These are phyloP conservation scores for Teunomyces gatunensis DNA, from an alignment of 805 yeast species.

Conservation along the genomic window DNA sequence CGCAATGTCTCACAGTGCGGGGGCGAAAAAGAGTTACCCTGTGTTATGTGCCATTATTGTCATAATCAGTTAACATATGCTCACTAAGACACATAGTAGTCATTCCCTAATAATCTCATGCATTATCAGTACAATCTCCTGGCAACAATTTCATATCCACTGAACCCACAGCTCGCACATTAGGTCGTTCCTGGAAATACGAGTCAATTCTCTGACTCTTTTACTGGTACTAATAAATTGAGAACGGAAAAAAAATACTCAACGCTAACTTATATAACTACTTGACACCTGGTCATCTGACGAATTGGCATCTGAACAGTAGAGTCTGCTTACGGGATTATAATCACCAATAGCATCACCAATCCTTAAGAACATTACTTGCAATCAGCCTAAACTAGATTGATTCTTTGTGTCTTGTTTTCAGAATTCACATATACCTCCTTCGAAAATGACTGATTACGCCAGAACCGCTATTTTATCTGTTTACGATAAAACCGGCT, in stretches of 20 bases:
- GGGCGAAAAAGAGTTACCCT: neutral
- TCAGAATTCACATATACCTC: neutral
- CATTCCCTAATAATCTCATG: too few species aligned
- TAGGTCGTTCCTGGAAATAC: neutral
- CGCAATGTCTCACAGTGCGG: neutral
- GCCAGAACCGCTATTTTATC: constrained; percentile 90
- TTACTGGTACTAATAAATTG: constrained; percentile 2
- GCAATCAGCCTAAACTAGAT: neutral
- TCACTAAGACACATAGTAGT: neutral
- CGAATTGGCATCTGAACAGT: constrained; percentile 1
- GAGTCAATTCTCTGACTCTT: constrained; percentile 4
- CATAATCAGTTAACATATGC: neutral
- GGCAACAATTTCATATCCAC: neutral
- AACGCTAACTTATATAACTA: constrained; percentile 2
- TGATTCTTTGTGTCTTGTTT: neutral
- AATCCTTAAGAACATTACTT: neutral
- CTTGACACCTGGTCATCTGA: constrained; percentile 4
- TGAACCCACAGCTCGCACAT: neutral
- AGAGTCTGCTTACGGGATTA: neutral
- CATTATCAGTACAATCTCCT: neutral
- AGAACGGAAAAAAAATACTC: constrained; percentile 2
- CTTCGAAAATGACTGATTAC: constrained; percentile 31
- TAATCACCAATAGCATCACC: neutral
- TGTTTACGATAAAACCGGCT: constrained; percentile 96
- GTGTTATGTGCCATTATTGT: neutral